phyloP scores from a whole-genome alignment of 176 grass and related monocot species.

The Juncus inflexus region DNA sequence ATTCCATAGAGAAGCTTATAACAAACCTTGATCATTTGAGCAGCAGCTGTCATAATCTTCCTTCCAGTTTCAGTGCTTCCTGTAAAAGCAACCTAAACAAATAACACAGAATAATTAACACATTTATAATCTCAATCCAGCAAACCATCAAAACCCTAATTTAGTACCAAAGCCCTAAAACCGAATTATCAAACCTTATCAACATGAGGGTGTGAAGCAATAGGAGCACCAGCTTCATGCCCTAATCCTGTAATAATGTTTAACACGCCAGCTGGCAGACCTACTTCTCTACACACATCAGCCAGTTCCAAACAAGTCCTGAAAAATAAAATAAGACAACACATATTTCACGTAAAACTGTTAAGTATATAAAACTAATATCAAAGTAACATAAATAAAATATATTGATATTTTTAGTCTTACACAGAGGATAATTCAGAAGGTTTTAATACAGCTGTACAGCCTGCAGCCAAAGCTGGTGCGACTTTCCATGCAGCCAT shows the following conservation, averaged over 20 bases:
- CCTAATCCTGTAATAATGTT: conserved; percentile 92
- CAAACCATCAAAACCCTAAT: not conserved
- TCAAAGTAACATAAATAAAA: conserved; percentile 14
- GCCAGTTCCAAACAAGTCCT: conserved; percentile 97
- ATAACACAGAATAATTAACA: conserved; percentile 28
- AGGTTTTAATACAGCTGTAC: conserved; percentile 93
- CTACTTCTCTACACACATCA: conserved; percentile 88
- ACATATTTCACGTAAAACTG: not conserved
- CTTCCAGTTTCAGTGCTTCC: conserved; percentile 86
- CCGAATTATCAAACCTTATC: conserved; percentile 56
- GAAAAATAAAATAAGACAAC: conserved; percentile 29
- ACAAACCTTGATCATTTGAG: conserved; percentile 82
- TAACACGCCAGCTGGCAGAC: conserved; percentile 78
- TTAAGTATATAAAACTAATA: conserved; percentile 2
- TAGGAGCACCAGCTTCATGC: conserved; percentile 90
- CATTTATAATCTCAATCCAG: not conserved
- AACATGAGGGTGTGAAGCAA: conserved; percentile 77
- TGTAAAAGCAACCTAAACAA: conserved; percentile 80
- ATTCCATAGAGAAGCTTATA: conserved; percentile 5
- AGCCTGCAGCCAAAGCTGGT: conserved; percentile 96
- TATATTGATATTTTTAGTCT: conserved; percentile 31
- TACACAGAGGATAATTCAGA: conserved; percentile 91
- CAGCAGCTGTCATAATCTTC: conserved; percentile 88
- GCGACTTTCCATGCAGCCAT: conserved; percentile 99
- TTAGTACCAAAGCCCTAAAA: conserved; percentile 7